Evolutionary conservation across 1,284 basidiomycete genomes (phyloP).

Genomic region (Violaceomyces palustris): DNA sequence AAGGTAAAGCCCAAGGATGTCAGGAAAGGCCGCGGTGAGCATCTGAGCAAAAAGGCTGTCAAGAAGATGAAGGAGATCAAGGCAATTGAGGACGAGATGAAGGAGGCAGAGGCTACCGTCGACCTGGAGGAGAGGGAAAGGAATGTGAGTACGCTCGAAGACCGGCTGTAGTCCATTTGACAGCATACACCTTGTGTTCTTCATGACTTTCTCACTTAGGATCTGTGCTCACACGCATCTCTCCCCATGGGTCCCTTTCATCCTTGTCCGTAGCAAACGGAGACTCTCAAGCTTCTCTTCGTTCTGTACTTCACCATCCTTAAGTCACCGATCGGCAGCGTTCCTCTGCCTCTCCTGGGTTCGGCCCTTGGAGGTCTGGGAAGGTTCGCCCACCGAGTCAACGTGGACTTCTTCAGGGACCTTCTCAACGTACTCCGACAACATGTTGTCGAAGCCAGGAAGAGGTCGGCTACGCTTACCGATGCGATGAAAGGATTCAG

Average conservation of each 20-base stretch:
- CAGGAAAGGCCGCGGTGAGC: conserved; percentile 41
- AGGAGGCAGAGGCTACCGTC: conserved; percentile 78
- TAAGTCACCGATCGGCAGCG: conserved; percentile 64
- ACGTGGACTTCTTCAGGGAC: conserved; percentile 98
- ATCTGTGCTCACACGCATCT: not conserved
- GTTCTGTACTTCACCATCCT: conserved; percentile 95
- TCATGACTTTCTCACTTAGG: not conserved
- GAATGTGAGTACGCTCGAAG: conserved; percentile 66
- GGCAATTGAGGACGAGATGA: conserved; percentile 49
- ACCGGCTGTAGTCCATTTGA: too few relatives aligned
- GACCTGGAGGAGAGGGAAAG: conserved; percentile 82
- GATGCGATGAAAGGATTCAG: not conserved
- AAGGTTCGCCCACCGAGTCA: conserved; percentile 90
- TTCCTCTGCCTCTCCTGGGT: conserved; percentile 75
- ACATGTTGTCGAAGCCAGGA: conserved; percentile 61
- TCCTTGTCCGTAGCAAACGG: conserved; percentile 69
- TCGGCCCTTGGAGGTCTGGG: conserved; percentile 87
- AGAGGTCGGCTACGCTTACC: conserved; percentile 6
- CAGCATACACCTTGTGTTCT: not conserved
- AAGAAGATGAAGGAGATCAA: conserved; percentile 43
- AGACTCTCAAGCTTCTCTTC: conserved; percentile 95
- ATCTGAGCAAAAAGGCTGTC: conserved; percentile 46
- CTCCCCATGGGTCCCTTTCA: not conserved
- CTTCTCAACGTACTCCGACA: conserved; percentile 78
- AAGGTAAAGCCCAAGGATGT: conserved; percentile 56